Evolutionary conservation across 1,284 basidiomycete genomes (phyloP).

Genomic region (Naganishia sp.): DNA sequence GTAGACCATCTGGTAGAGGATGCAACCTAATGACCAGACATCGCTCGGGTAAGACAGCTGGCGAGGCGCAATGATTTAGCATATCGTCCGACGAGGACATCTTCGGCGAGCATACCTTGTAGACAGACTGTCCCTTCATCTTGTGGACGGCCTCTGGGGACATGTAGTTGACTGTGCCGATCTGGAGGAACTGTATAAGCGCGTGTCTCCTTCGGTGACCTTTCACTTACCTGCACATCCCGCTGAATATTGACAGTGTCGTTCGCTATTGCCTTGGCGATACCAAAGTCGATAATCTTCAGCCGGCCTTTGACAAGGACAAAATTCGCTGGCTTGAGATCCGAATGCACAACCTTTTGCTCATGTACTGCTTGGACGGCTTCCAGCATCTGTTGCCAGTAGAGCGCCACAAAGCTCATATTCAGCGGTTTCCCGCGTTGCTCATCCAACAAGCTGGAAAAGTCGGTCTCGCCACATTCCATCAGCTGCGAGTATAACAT

Average conservation of each 20-base stretch:
- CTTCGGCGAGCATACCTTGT: slow-evolving; percentile 45
- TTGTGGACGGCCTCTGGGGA: slow-evolving; percentile 84
- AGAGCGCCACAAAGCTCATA: slow-evolving; percentile 88
- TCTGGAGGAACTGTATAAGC: slow-evolving; percentile 79
- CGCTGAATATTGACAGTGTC: slow-evolving; percentile 96
- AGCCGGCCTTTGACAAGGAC: slow-evolving; percentile 88
- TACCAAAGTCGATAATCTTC: slow-evolving; percentile 95
- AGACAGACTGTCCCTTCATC: slow-evolving; percentile 53
- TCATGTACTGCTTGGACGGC: slow-evolving; percentile 93
- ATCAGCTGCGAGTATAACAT: slow-evolving; percentile 60
- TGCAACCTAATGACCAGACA: slow-evolving; percentile 97
- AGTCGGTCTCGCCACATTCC: slow-evolving; percentile 90
- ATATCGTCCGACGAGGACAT: neutral
- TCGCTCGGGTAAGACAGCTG: slow-evolving; percentile 68
- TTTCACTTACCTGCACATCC: slow-evolving; percentile 81
- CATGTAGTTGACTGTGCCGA: slow-evolving; percentile 95
- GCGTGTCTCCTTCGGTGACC: slow-evolving; percentile 94
- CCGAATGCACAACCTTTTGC: slow-evolving; percentile 94
- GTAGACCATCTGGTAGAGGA: slow-evolving; percentile 94
- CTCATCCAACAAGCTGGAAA: slow-evolving; percentile 77
- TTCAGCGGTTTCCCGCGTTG: slow-evolving; percentile 78
- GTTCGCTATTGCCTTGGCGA: slow-evolving; percentile 94
- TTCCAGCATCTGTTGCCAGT: slow-evolving; percentile 97
- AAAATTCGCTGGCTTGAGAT: slow-evolving; percentile 94
- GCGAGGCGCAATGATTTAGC: slow-evolving; percentile 11